Evolutionary conservation across 2,329 filamentous ascomycete genomes (phyloP), one percentile per base, ranked within the genome.

Genomic region (Escovopsis weberi): DNA sequence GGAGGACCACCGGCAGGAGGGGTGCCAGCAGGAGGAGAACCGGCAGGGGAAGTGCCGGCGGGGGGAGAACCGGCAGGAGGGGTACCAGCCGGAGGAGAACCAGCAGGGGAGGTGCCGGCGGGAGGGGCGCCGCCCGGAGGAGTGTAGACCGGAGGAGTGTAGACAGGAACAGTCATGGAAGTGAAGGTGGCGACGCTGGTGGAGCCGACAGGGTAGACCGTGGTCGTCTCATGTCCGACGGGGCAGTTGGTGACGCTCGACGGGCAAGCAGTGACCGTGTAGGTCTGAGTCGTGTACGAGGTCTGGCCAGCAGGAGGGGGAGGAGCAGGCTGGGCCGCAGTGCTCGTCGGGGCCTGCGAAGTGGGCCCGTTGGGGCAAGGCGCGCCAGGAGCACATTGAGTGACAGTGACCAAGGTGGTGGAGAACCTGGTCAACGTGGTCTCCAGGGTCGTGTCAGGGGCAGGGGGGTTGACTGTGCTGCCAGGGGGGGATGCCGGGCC

Each of bases 371-470:
- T 58, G 45, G 72, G 72, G 72, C 79, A 82, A 74, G 81, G 56
- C 59, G 72, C 70, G 55, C 80, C 74, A 41, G 74, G 64, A 46
- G 62, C 67, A 67, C 76, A 80, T 45, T 68, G 69, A 61, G 72
- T 79, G 66, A 80, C 64, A 61, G 75, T 80, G 57, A 72, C 64
- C 57, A 76, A 63, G 53, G 67, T 66, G 57, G 74, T 78, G 52
- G 64, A 59, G 68, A 71, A 76, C 66, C 78, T 62, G 56, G 73
- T 70, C 42, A 61, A 64, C 51, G 71, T 70, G 53, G 68, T 69
- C 49, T 63, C 55, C 44, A 67, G 55, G 39, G 62, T 50, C 43
- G 62, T 50, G 50, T 58, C 60, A 46, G 60, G 62, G 48, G 58
- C 51, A 47, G 62, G 55, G 43, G 51, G 38, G 39, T 36, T 35